Evolutionary conservation across 225 moss, liverwort and hornwort species (phyloP).

Genomic region (Neckera pumila): DNA sequence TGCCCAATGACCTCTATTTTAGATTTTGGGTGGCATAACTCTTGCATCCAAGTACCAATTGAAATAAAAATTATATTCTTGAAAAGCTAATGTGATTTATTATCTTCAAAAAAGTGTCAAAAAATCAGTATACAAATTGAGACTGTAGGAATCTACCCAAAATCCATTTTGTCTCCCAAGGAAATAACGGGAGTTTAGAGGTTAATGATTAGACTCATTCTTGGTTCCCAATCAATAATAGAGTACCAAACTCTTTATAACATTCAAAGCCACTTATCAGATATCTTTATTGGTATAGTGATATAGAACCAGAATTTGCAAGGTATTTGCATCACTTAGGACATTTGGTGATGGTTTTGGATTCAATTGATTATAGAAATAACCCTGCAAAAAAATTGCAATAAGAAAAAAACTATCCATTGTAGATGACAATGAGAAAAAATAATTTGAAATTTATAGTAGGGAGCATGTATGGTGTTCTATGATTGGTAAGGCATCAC

Average conservation of each 20-base stretch:
- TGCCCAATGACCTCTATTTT: no score
- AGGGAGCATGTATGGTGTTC: background rate
- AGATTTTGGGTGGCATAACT: no score
- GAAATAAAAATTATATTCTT: no score
- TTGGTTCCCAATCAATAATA: background rate
- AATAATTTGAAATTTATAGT: background rate
- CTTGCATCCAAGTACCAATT: no score
- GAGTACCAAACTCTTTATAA: background rate
- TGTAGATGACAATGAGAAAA: no score
- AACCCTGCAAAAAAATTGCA: background rate
- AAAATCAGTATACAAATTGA: no score
- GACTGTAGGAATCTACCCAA: no score
- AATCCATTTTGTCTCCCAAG: no score
- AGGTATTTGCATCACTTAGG: background rate
- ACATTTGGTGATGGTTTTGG: background rate
- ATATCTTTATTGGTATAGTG: background rate
- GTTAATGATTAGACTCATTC: background rate
- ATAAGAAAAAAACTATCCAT: background rate
- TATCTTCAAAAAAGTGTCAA: no score
- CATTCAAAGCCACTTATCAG: rapidly evolving
- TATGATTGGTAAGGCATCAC: no score
- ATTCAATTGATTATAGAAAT: background rate
- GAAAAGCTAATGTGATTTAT: no score
- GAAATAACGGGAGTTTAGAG: no score
- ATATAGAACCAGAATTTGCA: background rate